A percentile compares a stretch with the other conserved stretches of the same genome.
Conservation (phyloP, 2,329 filamentous ascomycete species). For the Fusarium siculi region DNA sequence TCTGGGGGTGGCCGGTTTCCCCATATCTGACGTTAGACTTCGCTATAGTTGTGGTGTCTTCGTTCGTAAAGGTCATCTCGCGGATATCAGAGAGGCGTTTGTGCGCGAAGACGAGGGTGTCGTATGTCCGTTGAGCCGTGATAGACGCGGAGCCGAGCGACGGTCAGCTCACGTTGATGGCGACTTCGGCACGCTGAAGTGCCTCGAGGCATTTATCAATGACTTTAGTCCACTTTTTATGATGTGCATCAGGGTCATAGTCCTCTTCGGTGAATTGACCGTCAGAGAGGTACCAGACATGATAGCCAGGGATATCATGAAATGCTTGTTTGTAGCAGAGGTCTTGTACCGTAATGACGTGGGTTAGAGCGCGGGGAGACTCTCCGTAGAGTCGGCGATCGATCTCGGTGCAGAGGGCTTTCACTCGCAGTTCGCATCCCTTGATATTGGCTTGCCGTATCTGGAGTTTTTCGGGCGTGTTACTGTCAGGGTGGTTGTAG, state of each 20-base stretch:
- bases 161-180: background rate
- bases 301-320: background rate
- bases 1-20: no score
- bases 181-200: background rate
- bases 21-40: no score
- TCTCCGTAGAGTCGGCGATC: no score
- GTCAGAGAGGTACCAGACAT: background rate
- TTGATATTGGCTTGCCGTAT: no score
- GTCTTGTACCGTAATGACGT: background rate
- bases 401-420: no score
- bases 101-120: background rate
- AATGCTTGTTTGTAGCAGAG: background rate
- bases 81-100: background rate
- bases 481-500: no score
- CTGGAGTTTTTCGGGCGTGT: no score
- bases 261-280: background rate
- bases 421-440: no score
- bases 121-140: background rate
- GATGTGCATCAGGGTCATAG: background rate
- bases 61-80: background rate
- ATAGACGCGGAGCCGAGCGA: background rate
- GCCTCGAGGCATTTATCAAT: background rate
- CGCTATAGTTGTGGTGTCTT: background rate
- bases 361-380: no score
- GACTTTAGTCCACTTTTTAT: background rate